Evolutionary conservation across 345 rosid species (phyloP).

Genomic region (Abelmoschus esculentus): DNA sequence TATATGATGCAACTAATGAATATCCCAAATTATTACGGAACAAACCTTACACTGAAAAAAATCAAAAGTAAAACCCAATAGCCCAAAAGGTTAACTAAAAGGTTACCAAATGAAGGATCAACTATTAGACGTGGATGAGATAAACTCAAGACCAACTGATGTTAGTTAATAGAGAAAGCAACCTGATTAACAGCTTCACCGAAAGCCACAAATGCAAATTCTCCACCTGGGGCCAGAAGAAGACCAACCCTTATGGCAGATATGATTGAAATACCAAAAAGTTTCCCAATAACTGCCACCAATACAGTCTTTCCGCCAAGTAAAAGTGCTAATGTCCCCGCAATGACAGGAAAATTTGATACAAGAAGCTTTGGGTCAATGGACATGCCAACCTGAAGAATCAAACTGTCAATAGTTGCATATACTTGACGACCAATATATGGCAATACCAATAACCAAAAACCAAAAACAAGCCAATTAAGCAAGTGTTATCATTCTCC

Average conservation of each 20-base stretch:
- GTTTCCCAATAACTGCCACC: conserved; percentile 63
- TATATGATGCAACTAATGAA: not conserved
- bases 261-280: conserved; percentile 80
- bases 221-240: conserved; percentile 99
- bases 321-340: conserved; percentile 67
- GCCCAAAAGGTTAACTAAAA: conserved; percentile 1
- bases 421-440: conserved; percentile 9
- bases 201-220: conserved; percentile 97
- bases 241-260: conserved; percentile 88
- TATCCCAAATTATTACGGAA: not conserved
- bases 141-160: not conserved
- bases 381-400: conserved; percentile 97
- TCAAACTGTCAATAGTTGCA: conserved; percentile 24
- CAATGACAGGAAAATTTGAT: conserved; percentile 76
- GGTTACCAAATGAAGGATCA: not conserved
- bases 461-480: conserved; percentile 14
- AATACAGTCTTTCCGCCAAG: conserved; percentile 78
- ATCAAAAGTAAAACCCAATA: not conserved
- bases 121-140: not conserved
- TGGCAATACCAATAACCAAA: conserved; percentile 9
- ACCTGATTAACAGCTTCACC: conserved; percentile 99
- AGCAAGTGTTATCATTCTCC: not conserved
- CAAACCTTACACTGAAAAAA: not conserved
- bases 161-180: conserved; percentile 9
- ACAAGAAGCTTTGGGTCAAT: conserved; percentile 93